A percentile compares a stretch with the other conserved stretches of the same genome.
Evolutionary conservation across 1,139 yeast species (phyloP).

Genomic region (Suhomyces taliae): DNA sequence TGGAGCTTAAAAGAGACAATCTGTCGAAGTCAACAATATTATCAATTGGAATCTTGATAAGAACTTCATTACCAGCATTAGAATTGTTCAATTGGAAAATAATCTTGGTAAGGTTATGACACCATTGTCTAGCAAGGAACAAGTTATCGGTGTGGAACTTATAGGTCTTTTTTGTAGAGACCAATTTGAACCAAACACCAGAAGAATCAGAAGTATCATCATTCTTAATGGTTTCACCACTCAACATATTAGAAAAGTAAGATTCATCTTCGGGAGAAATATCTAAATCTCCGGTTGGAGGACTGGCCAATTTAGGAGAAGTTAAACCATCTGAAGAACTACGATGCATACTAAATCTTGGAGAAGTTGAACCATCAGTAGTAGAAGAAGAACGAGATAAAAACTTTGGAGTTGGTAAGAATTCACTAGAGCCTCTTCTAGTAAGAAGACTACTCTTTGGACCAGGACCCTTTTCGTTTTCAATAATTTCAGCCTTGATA

Average conservation of each 20-base stretch:
- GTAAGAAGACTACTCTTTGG: not conserved
- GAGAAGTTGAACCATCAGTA: constrained; percentile 9
- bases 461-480: constrained; percentile 20
- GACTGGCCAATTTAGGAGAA: constrained; percentile 7
- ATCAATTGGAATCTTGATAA: constrained; percentile 72
- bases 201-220: constrained; percentile 23
- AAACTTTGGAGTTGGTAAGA: constrained; percentile 1
- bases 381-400: constrained; percentile 2
- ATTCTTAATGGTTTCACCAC: constrained; percentile 25
- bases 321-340: constrained; percentile 8
- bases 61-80: constrained; percentile 70
- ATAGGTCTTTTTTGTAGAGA: constrained; percentile 60
- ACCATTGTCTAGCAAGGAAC: constrained; percentile 79
- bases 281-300: constrained; percentile 2
- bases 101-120: constrained; percentile 67
- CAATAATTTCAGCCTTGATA: constrained; percentile 54
- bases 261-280: constrained; percentile 23
- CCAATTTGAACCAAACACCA: constrained; percentile 54
- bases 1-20: constrained; percentile 16
- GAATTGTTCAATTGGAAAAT: constrained; percentile 64
- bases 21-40: constrained; percentile 65
- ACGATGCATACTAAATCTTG: constrained; percentile 6
- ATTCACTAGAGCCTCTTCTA: constrained; percentile 1
- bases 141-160: constrained; percentile 72
- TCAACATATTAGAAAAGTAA: constrained; percentile 26